Conservation (phyloP, 345 rosid genomes). For the Eucalyptus sideroxylon region DNA sequence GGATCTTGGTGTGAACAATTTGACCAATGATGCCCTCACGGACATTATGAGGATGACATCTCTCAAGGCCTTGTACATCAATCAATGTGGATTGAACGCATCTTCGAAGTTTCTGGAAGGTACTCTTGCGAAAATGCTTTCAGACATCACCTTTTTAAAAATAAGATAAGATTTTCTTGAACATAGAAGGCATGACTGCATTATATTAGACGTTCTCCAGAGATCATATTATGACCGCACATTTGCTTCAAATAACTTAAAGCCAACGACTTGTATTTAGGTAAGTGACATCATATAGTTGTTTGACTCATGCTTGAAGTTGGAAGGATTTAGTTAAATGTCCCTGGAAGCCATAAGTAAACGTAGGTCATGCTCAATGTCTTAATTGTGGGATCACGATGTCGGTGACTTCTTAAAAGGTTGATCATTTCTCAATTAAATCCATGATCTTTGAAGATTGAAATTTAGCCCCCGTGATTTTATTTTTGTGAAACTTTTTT, state of each 20-base stretch:
- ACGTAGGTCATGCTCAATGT: too few species aligned
- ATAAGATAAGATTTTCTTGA: background rate
- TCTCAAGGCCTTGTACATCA: background rate
- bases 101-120: background rate
- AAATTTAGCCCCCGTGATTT: background rate
- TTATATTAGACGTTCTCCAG: background rate
- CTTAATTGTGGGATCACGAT: too few species aligned
- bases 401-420: too few species aligned
- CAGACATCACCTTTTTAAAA: background rate
- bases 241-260: background rate
- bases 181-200: background rate
- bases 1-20: background rate
- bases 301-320: background rate
- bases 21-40: background rate
- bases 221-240: background rate
- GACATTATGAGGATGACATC: background rate
- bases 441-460: too few species aligned
- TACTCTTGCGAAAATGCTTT: background rate
- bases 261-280: background rate
- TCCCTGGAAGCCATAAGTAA: background rate
- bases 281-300: background rate
- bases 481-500: background rate
- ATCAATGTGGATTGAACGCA: background rate
- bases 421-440: too few species aligned
- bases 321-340: background rate